Evolutionary conservation across 495 filamentous ascomycete species (phyloP).

Genomic region (Talaromyces thailandensis): DNA sequence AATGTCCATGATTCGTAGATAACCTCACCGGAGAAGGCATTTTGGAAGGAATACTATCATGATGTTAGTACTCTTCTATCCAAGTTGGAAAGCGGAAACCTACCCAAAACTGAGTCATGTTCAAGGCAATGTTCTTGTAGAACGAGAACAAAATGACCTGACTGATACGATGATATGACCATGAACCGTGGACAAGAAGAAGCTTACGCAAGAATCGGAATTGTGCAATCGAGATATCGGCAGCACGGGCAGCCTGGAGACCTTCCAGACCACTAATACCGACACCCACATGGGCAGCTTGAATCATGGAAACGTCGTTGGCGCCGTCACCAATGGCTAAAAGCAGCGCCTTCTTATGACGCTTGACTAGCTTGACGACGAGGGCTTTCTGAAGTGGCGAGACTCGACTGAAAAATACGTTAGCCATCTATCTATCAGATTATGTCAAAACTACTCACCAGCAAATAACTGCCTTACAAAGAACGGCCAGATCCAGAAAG

Average conservation of each 20-base stretch:
- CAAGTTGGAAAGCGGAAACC: slow-evolving; percentile 18
- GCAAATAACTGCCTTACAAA: slow-evolving; percentile 98
- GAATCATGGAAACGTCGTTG: slow-evolving; percentile 99
- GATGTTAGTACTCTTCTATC: slow-evolving; percentile 24
- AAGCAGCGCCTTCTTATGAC: slow-evolving; percentile 83
- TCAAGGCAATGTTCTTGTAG: slow-evolving; percentile 98
- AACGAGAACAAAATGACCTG: slow-evolving; percentile 97
- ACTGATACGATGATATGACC: slow-evolving; percentile 95
- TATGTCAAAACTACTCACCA: slow-evolving; percentile 44
- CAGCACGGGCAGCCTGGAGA: slow-evolving; percentile 93
- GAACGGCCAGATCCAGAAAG: slow-evolving; percentile 86
- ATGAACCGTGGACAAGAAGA: slow-evolving; percentile 90
- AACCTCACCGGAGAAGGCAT: slow-evolving; percentile 93
- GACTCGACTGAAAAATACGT: slow-evolving; percentile 55
- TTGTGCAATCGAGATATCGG: slow-evolving; percentile 93
- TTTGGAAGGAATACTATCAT: slow-evolving; percentile 85
- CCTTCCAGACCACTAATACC: slow-evolving; percentile 97
- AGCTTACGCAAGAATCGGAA: slow-evolving; percentile 95
- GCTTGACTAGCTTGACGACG: slow-evolving; percentile 98
- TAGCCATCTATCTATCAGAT: background rate
- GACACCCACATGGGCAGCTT: slow-evolving; percentile 96
- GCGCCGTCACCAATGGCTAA: slow-evolving; percentile 96
- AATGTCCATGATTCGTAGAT: slow-evolving; percentile 99
- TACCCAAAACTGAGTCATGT: slow-evolving; percentile 99
- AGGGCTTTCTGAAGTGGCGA: slow-evolving; percentile 98